Evolutionary conservation across 192 early-diverging fungal genomes (phyloP), one percentile per base, ranked within the genome.

Genomic region (Rhizoclosmatium globosum): DNA sequence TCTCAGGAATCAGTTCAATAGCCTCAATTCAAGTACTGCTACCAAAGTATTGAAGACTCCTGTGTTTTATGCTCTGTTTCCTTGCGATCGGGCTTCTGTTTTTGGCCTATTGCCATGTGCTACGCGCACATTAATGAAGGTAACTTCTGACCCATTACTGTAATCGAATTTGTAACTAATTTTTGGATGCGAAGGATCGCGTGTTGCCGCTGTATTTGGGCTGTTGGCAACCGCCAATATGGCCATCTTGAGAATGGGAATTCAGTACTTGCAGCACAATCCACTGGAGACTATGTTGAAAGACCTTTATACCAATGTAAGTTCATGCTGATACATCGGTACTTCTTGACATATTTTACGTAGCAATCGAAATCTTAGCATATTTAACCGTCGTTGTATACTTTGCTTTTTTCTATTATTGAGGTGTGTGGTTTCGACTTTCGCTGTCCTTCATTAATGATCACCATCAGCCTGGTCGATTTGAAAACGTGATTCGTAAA

Each of bases 31-130:
- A 31, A 31, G 31, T 31, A 31, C 31, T 31, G 31, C 31, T 31
- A 31, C 31, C 31, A 31, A 31, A 31, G 31, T 31, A 31, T 31
- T 31, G 31, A 31, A 31, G 31, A 31, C 31, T 31, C 31, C 31
- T 31, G 31, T 31, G 31, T 31, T 31, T 31, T 31, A 31, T 43
- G 53, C 53, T 38, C 21, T 74, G 47, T 62, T 74, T 74, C 43
- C 13, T 74, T 3, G 9, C 56, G 31, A 47, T 60, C 23, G 71
- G 71, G 19, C 17, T 74, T 13, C 13, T 74, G 21, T 74, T 74
- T 74, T 41, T 74, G 71, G 71, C 71, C 71, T 15, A n/a, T 74
- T 11, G 56, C 60, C 41, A 41, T 59, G 13, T 74, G n/a, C 57
- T 74, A 74, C 56, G 71, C 71, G 9, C 71, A 74, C 57, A 21